Evolutionary conservation across 192 early-diverging fungal species (phyloP).

Genomic region (Nowakowskiella sp.): DNA sequence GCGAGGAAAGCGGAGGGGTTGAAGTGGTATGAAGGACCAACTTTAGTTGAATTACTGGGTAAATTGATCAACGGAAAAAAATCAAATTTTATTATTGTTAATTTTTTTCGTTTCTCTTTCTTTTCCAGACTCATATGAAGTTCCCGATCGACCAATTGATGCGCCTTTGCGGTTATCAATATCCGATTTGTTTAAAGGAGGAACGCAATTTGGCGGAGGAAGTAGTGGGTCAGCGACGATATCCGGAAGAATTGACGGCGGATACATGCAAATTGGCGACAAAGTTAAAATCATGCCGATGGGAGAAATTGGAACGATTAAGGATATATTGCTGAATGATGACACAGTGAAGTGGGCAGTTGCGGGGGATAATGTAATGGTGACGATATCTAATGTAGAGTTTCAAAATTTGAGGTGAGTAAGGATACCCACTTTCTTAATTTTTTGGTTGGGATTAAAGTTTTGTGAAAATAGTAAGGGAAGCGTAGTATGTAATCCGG

Average conservation of each 20-base stretch:
- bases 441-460: conserved; percentile 13
- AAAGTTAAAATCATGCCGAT: conserved; percentile 73
- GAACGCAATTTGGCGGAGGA: conserved; percentile 46
- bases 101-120: background rate
- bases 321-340: conserved; percentile 58
- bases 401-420: conserved; percentile 59
- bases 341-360: conserved; percentile 76
- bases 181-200: conserved; percentile 87
- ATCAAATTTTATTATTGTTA: conserved; percentile 6
- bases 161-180: conserved; percentile 80
- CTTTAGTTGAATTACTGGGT: conserved; percentile 67
- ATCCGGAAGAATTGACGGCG: conserved; percentile 79
- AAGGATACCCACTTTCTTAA: too few species aligned
- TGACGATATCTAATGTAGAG: conserved; percentile 67
- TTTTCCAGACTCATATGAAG: conserved; percentile 64
- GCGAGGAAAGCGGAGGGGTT: conserved; percentile 30
- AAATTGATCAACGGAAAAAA: background rate
- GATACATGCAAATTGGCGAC: conserved; percentile 84
- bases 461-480: conserved; percentile 47
- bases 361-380: conserved; percentile 82
- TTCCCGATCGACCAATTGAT: conserved; percentile 67
- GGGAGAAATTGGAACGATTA: conserved; percentile 63
- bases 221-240: conserved; percentile 65
- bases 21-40: conserved; percentile 77
- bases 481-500: conserved; percentile 70